Evolutionary conservation across 2,329 filamentous ascomycete genomes (phyloP).

Genomic region (Aspergillus brunneoviolaceus): DNA sequence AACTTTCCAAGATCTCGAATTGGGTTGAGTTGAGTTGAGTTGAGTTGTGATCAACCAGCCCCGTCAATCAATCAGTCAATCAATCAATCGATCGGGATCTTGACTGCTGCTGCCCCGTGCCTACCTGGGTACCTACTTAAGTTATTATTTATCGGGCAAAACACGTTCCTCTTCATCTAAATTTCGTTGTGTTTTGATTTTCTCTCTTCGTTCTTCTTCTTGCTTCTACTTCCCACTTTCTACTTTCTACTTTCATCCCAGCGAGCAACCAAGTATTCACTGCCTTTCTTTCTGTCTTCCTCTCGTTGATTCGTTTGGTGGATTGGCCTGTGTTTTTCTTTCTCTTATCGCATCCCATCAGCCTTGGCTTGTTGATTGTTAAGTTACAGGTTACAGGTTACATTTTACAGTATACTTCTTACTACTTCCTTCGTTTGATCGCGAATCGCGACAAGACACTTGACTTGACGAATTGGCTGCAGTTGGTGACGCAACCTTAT

Average conservation of each 20-base stretch:
- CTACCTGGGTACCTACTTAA: background rate
- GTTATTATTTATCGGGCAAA: background rate
- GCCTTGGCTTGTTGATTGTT: background rate
- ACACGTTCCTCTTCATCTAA: constrained; percentile 8
- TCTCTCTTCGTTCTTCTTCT: constrained; percentile 6
- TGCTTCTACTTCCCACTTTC: constrained; percentile 10
- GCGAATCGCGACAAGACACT: constrained; percentile 9
- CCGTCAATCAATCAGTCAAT: background rate
- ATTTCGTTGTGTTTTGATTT: constrained; percentile 11
- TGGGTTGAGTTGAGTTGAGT: no score
- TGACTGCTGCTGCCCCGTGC: background rate
- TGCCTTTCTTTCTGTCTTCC: constrained; percentile 13
- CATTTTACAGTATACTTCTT: constrained; percentile 6
- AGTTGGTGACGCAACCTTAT: constrained; percentile 17
- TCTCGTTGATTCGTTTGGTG: background rate
- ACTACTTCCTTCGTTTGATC: constrained; percentile 11
- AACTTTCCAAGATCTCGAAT: background rate
- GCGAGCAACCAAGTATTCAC: no score
- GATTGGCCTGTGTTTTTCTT: background rate
- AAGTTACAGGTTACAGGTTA: no score
- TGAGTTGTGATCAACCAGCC: no score
- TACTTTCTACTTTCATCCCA: constrained; percentile 1
- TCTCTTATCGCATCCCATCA: constrained; percentile 5
- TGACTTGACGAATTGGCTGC: constrained; percentile 13
- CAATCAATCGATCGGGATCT: background rate